A percentile compares a stretch with the other conserved stretches of the same genome.
Conservation (phyloP, 306 rosid species). For the Rosa persica region DNA sequence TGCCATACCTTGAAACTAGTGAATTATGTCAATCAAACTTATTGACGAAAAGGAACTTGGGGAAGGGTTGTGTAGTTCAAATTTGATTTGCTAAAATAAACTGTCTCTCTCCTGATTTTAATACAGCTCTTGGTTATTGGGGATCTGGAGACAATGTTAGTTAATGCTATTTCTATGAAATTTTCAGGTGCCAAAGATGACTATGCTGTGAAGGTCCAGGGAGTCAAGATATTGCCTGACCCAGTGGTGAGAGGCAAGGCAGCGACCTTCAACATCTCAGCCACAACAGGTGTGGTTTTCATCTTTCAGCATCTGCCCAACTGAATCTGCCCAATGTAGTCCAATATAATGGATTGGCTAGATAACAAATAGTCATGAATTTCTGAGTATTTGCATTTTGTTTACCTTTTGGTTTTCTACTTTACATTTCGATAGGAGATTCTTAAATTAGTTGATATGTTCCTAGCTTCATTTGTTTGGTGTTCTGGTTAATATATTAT, state of each 20-base stretch:
- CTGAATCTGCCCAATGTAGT: slow-evolving; percentile 3
- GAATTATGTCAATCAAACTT: background rate
- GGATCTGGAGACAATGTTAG: background rate
- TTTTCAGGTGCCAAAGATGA: slow-evolving; percentile 52
- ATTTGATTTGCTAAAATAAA: too few species aligned
- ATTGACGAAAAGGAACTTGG: background rate
- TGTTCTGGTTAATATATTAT: background rate
- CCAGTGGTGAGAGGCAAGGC: slow-evolving; percentile 70
- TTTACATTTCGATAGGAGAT: background rate
- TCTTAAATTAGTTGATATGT: background rate
- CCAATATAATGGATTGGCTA: background rate
- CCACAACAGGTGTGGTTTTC: slow-evolving; percentile 81
- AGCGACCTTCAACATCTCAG: slow-evolving; percentile 72
- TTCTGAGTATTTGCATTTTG: background rate
- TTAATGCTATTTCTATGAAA: background rate
- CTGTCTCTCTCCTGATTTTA: background rate
- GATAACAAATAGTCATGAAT: background rate
- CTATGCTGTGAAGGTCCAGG: slow-evolving; percentile 70
- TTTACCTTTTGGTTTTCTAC: background rate
- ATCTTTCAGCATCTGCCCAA: too few species aligned
- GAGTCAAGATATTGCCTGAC: slow-evolving; percentile 53
- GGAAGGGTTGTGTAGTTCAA: background rate
- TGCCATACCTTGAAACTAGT: background rate
- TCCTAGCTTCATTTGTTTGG: background rate
- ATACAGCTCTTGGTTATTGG: background rate